Base-by-base conservation (phyloP, 2,329 filamentous ascomycete species). In the Xylaria polymorpha region DNA sequence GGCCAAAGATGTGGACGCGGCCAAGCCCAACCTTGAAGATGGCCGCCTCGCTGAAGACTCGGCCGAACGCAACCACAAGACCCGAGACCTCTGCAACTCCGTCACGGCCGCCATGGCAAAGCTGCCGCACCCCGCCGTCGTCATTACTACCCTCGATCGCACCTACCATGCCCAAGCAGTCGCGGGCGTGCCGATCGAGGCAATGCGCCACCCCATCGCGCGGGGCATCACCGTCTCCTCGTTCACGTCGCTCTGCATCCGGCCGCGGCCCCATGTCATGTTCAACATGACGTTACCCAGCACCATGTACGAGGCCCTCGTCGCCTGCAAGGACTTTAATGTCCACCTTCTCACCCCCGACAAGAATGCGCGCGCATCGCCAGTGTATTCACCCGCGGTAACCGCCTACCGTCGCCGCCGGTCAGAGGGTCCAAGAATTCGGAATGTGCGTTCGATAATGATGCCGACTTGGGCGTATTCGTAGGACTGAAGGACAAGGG, bases 201-300 rank as follows among this genome's bases (percentile, higher is more conserved):
- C 67, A 6, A 53, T 70, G 44, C 64, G 71, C 71, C 76, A 39
- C 25, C 77, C 68, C 63, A 74, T 48, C 75, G 83, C 76, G 6
- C 81, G 84, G 39, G 87, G 83, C 57, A 87, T 89, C 83, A 89
- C 87, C 39, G 86, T 88, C 81, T 89, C 87, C 7, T 88, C 86
- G 1, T 85, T 90, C 70, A 87, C 87, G 2, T 88, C 86, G 0
- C 78, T 90, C 32, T 83, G 85, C 18, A 80, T 89, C 20, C 72
- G 75, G n/a, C 86, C 87, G 0, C 81, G 78, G 32, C 86, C 87
- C 0, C 79, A 86, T 12, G 78, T 90, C 7, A 85, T 83, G 0
- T 89, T 90, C 81, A 89, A 89, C 78, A 82, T 89, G 58, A 83
- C 83, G 29, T 81, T 84, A 35, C 87, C 87, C 22, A 88, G 86